Evolutionary conservation across 2,329 filamentous ascomycete species (phyloP).

Genomic region (Monosporascus sp.): DNA sequence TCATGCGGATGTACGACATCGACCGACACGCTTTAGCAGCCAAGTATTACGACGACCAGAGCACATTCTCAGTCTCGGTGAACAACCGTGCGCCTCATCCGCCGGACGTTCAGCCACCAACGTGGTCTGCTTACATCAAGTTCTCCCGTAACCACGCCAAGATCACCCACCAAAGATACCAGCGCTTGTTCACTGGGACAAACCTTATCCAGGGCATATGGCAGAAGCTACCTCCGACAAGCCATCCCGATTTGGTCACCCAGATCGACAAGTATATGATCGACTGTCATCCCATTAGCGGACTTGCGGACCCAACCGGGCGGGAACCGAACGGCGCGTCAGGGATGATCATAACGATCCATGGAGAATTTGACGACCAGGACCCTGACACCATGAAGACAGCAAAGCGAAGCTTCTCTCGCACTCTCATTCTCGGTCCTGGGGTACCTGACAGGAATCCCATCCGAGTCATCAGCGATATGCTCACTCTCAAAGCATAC

Average conservation of each 20-base stretch:
- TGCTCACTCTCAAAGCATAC: conserved; percentile 67
- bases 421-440: conserved; percentile 73
- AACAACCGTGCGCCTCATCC: conserved; percentile 55
- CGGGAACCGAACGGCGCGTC: conserved; percentile 63
- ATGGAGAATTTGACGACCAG: conserved; percentile 78
- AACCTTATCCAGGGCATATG: conserved; percentile 63
- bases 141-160: conserved; percentile 72
- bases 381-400: conserved; percentile 50
- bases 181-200: conserved; percentile 60
- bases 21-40: conserved; percentile 59
- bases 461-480: conserved; percentile 74
- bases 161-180: conserved; percentile 57
- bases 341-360: conserved; percentile 71
- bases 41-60: conserved; percentile 70
- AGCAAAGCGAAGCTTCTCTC: conserved; percentile 72
- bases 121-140: conserved; percentile 72
- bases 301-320: conserved; percentile 64
- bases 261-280: conserved; percentile 72
- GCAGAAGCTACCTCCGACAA: conserved; percentile 64
- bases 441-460: conserved; percentile 57
- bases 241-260: conserved; percentile 64
- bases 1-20: conserved; percentile 68
- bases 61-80: conserved; percentile 69
- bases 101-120: conserved; percentile 34
- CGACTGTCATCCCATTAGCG: conserved; percentile 70